Percentiles rank a stretch among this genome's conserved stretches.
Conservation (phyloP, 345 rosid genomes). For the Chamaenerion angustifolium region DNA sequence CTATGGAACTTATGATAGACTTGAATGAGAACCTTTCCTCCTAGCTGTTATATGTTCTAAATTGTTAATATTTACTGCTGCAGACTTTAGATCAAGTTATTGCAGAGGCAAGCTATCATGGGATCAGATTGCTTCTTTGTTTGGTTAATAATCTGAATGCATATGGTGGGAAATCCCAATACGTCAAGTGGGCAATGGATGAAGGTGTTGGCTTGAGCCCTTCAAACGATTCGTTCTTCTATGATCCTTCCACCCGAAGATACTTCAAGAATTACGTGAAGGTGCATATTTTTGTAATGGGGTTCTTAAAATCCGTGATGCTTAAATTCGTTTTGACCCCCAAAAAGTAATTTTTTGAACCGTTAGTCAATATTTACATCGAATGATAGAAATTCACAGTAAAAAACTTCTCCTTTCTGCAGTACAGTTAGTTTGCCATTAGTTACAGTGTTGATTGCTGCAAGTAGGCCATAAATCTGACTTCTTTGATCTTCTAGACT, state of each 20-base stretch:
- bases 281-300: conserved; percentile 6
- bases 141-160: conserved; percentile 33
- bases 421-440: too few relatives aligned
- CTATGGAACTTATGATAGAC: too few relatives aligned
- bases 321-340: too few relatives aligned
- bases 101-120: conserved; percentile 29
- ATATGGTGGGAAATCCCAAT: conserved; percentile 42
- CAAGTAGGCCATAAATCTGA: neutral
- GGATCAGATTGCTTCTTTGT: conserved; percentile 28
- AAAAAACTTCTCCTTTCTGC: too few relatives aligned
- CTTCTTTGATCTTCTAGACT: conserved; percentile 11
- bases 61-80: conserved; percentile 1
- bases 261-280: conserved; percentile 25
- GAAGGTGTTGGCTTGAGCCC: conserved; percentile 22
- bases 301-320: too few relatives aligned
- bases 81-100: conserved; percentile 38
- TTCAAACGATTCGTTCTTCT: conserved; percentile 20
- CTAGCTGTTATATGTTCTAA: neutral
- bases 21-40: neutral
- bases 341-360: too few relatives aligned
- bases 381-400: too few relatives aligned
- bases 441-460: too few relatives aligned
- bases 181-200: conserved; percentile 27
- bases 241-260: conserved; percentile 16
- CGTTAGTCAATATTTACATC: too few relatives aligned